Evolutionary conservation across 768 basidiomycete species (phyloP), one percentile per base, ranked within the genome.

Genomic region (Collybia mongolica): DNA sequence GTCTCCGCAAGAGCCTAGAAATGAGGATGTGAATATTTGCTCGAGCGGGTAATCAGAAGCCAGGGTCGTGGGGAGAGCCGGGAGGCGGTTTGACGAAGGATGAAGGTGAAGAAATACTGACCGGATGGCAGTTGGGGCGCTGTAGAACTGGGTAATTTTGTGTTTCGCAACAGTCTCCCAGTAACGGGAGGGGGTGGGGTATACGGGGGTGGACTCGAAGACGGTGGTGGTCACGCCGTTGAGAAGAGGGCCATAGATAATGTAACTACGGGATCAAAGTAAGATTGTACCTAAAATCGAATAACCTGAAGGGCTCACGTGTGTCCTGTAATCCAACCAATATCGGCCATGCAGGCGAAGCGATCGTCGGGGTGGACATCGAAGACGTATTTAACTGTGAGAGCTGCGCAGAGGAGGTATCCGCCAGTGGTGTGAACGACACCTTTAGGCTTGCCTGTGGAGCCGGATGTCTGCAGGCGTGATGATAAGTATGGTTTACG

Each of bases 281-380:
- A 6, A 45, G 40, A 24, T 22, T 44, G 38, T 44, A 28, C 26
- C 29, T 50, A 39, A 28, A 56, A 51, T 46, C 24, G 26, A 38
- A 43, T 15, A 28, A 39, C 41, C 22, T 18, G 48, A 29, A 44
- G 41, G 11, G 64, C 74, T 49, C 58, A 90, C 72, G 90, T 90
- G 72, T 97, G 93, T 15, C 95, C 95, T 2, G 96, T 98, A 73
- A 98, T 96, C 96, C 96, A 98, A 60, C 96, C 96, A 46, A 99
- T 80, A 64, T 99, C 96, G 50, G 96, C 96, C 95, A 98, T 94
- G 76, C 96, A 98, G 1, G 87, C 97, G 67, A 95, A 98, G 58
- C 80, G 85, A 73, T 98, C 96, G 52, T 90, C 93, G n/a, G 88
- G 85, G 68, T 99, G 96, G 18, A 98, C 83, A 66, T 99, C 96